These are phyloP conservation scores for Oryza glumipatula DNA, from an alignment of 176 grass and related monocot genomes.

Conservation along the genomic window DNA sequence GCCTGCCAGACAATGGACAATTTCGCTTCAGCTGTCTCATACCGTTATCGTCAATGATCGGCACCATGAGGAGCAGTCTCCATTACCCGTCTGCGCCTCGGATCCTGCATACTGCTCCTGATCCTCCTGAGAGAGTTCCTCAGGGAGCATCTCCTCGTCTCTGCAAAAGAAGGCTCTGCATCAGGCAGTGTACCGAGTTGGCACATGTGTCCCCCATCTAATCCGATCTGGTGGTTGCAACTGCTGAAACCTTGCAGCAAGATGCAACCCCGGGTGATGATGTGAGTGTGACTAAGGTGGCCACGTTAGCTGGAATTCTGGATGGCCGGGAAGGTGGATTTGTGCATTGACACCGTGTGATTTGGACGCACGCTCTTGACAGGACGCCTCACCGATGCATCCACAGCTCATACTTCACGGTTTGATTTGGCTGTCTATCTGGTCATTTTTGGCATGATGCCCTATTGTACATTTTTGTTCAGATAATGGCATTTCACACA, in stretches of 20 bases:
- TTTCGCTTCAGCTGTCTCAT: slow-evolving; percentile 13
- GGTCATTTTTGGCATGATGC: neutral
- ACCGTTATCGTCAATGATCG: slow-evolving; percentile 57
- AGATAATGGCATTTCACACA: no score
- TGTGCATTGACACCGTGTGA: slow-evolving; percentile 37
- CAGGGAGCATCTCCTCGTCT: slow-evolving; percentile 48
- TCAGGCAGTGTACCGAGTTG: neutral
- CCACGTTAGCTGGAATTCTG: slow-evolving; percentile 20
- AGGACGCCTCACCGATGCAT: slow-evolving; percentile 35
- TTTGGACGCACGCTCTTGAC: slow-evolving; percentile 43
- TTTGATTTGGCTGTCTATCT: slow-evolving; percentile 34
- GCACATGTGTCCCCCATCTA: neutral
- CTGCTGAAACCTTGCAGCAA: slow-evolving; percentile 7
- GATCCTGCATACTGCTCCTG: slow-evolving; percentile 2
- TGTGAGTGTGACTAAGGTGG: neutral
- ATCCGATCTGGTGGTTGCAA: neutral
- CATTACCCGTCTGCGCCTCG: slow-evolving; percentile 9
- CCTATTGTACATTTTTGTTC: neutral
- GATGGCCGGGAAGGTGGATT: slow-evolving; percentile 3
- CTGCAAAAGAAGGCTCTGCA: slow-evolving; percentile 42
- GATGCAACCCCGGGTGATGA: neutral
- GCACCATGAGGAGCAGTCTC: slow-evolving; percentile 46
- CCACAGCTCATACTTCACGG: slow-evolving; percentile 41
- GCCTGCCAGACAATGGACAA: neutral
- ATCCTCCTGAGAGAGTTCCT: slow-evolving; percentile 43